These are phyloP conservation scores for Anthoceros angustus DNA, from an alignment of 225 moss, liverwort and hornwort genomes.

Conservation along the genomic window DNA sequence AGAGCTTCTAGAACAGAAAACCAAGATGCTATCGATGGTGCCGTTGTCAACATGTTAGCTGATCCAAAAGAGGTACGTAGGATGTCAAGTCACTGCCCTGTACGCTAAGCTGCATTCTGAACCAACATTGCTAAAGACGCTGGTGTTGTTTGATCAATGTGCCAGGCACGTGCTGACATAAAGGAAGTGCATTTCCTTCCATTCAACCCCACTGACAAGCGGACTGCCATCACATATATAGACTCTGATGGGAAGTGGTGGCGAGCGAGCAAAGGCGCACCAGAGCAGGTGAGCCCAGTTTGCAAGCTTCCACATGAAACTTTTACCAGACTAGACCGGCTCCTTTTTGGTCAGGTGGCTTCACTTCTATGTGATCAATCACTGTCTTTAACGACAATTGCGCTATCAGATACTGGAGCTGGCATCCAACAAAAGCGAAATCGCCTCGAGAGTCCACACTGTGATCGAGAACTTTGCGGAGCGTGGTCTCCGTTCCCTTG, in stretches of 20 bases:
- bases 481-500: constrained; percentile 31
- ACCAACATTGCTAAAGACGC: no score
- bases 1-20: constrained; percentile 31
- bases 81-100: not conserved
- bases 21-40: constrained; percentile 36
- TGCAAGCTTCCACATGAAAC: not conserved
- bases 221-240: constrained; percentile 20
- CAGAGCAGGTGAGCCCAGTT: constrained; percentile 12
- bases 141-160: no score
- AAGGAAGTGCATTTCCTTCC: constrained; percentile 18
- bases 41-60: constrained; percentile 32
- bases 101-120: not conserved
- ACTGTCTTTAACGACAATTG: not conserved
- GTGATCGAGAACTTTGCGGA: constrained; percentile 29
- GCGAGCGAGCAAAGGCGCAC: constrained; percentile 17
- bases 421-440: constrained; percentile 11
- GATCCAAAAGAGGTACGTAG: constrained; percentile 28
- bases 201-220: constrained; percentile 24
- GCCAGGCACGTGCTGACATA: constrained; percentile 19
- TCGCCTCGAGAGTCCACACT: constrained; percentile 16
- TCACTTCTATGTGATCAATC: not conserved
- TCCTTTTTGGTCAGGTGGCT: not conserved
- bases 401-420: constrained; percentile 19
- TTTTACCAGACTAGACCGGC: not conserved
- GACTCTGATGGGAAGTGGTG: constrained; percentile 17